Percentiles rank a stretch among this genome's conserved stretches.
phyloP scores from a whole-genome alignment of 331 rosid genomes.

The Acacia concinna region DNA sequence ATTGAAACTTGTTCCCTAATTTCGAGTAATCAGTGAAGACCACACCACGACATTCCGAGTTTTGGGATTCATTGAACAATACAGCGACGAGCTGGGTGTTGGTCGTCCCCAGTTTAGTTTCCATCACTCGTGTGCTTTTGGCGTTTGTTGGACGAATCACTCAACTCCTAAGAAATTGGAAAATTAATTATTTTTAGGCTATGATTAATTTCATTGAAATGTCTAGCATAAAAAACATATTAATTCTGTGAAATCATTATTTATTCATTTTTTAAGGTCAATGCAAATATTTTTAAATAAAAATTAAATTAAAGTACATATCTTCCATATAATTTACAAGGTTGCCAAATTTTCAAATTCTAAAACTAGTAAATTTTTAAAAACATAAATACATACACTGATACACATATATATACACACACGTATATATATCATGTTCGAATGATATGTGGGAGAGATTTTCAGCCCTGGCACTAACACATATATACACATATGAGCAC shows the following conservation, averaged over 20 bases:
- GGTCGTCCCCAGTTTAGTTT: background rate
- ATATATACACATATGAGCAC: too few species aligned
- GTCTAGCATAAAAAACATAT: background rate
- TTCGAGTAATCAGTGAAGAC: too few species aligned
- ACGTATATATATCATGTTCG: too few species aligned
- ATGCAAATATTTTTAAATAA: background rate
- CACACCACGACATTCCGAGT: background rate
- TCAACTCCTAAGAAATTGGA: background rate
- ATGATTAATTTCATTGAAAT: background rate
- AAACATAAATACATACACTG: too few species aligned
- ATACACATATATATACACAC: too few species aligned
- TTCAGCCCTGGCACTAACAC: too few species aligned
- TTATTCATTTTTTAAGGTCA: background rate
- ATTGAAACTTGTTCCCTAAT: too few species aligned
- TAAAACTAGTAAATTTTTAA: too few species aligned
- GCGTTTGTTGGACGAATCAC: background rate
- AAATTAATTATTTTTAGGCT: background rate
- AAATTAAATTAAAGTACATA: background rate
- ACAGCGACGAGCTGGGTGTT: background rate
- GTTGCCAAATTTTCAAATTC: background rate
- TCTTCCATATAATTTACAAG: background rate
- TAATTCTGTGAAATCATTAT: background rate
- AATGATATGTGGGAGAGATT: too few species aligned
- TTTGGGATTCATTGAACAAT: background rate
- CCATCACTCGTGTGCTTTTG: background rate